phyloP scores from a whole-genome alignment of 768 basidiomycete species.

The Kwoniella sp. region DNA sequence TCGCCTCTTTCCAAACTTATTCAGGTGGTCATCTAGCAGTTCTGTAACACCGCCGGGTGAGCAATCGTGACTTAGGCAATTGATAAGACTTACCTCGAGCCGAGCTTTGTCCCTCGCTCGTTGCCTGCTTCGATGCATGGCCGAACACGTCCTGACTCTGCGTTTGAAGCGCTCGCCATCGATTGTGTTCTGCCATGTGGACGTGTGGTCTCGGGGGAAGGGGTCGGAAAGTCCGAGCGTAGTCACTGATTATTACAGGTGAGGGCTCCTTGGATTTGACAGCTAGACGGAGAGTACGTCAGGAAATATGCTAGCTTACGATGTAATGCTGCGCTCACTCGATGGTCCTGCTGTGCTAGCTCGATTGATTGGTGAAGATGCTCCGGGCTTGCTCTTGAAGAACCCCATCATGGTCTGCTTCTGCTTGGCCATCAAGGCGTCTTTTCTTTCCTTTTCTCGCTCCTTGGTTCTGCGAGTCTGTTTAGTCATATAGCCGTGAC shows the following conservation, averaged over 20 bases:
- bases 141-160: not conserved
- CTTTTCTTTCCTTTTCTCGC: conserved; percentile 28
- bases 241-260: conserved; percentile 26
- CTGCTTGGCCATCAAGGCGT: conserved; percentile 29
- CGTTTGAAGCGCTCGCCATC: conserved; percentile 17
- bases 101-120: conserved; percentile 1
- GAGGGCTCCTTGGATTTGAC: conserved; percentile 4
- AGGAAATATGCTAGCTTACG: too few relatives aligned
- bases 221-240: conserved; percentile 33
- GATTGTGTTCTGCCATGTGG: conserved; percentile 38
- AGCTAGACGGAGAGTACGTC: too few relatives aligned
- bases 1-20: conserved; percentile 2
- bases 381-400: conserved; percentile 25
- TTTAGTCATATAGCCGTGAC: too few relatives aligned
- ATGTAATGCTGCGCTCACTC: conserved; percentile 12
- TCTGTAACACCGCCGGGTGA: conserved; percentile 10
- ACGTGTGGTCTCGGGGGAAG: conserved; percentile 29
- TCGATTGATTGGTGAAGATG: conserved; percentile 12
- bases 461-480: conserved; percentile 34
- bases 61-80: not conserved
- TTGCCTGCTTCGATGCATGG: not conserved
- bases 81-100: conserved; percentile 1
- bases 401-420: conserved; percentile 25
- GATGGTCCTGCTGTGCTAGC: conserved; percentile 31
- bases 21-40: conserved; percentile 26